Evolutionary conservation across 148 eudicot genomes (phyloP).

Genomic region (Rhododendron ferrugineum): DNA sequence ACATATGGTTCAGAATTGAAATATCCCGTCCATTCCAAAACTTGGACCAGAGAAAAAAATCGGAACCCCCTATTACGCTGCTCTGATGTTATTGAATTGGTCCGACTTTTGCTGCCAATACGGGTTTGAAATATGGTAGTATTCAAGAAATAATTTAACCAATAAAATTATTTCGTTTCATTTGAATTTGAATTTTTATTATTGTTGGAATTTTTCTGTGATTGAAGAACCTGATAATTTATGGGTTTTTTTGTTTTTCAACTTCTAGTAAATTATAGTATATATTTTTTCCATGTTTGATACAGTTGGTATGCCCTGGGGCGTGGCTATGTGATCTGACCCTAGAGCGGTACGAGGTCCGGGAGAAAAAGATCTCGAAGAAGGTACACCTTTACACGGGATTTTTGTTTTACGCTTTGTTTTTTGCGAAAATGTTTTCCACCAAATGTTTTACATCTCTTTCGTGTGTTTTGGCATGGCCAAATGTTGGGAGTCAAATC

Average conservation of each 20-base stretch:
- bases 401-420: neutral
- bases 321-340: slow-evolving; percentile 76
- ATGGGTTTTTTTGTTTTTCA: neutral
- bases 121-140: neutral
- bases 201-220: neutral
- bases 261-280: neutral
- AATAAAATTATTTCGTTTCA: neutral
- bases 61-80: too few relatives aligned
- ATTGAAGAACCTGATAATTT: neutral
- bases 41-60: too few relatives aligned
- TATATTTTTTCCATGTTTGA: neutral
- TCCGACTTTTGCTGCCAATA: neutral
- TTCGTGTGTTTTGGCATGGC: neutral
- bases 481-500: neutral
- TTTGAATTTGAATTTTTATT: too few relatives aligned
- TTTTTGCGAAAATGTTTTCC: neutral
- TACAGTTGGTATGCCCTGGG: slow-evolving; percentile 83
- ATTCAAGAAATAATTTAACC: neutral
- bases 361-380: slow-evolving; percentile 82
- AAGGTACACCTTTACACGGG: slow-evolving; percentile 43
- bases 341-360: slow-evolving; percentile 76
- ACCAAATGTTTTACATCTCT: neutral
- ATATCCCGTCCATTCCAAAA: too few relatives aligned
- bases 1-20: too few relatives aligned
- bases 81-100: neutral